Evolutionary conservation across 441 rosid genomes (phyloP).

Genomic region (Aleurites moluccanus): DNA sequence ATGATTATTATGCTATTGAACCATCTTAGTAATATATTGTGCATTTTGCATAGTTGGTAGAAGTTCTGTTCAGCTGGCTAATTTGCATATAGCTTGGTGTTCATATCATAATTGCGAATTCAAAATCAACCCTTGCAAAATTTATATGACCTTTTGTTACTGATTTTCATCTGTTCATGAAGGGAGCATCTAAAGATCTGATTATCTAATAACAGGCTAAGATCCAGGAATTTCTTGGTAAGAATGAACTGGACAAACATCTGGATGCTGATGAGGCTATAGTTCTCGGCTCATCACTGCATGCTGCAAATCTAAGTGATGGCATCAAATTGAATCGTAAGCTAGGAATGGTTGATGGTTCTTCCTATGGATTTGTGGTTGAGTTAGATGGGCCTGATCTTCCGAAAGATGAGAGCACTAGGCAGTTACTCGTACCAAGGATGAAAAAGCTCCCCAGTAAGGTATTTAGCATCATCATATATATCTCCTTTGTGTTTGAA

Average conservation of each 20-base stretch:
- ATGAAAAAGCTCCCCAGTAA: conserved; percentile 96
- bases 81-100: neutral
- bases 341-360: conserved; percentile 94
- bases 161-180: conserved; percentile 14
- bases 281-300: conserved; percentile 85
- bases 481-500: conserved; percentile 9
- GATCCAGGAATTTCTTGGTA: conserved; percentile 88
- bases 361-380: conserved; percentile 71
- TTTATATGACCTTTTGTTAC: neutral
- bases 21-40: neutral
- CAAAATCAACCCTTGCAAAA: neutral
- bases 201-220: conserved; percentile 53
- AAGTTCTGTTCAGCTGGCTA: neutral
- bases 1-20: neutral
- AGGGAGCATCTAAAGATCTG: conserved; percentile 15
- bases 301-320: conserved; percentile 98
- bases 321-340: conserved; percentile 93
- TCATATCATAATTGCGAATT: neutral
- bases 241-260: conserved; percentile 89
- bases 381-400: conserved; percentile 80
- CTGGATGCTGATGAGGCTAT: conserved; percentile 98
- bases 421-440: conserved; percentile 76
- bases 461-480: conserved; percentile 42
- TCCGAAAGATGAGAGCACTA: conserved; percentile 60
- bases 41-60: neutral